Evolutionary conservation across 768 basidiomycete genomes (phyloP), one percentile per base, ranked within the genome.

Genomic region (Hygrophoropsis aurantiaca): DNA sequence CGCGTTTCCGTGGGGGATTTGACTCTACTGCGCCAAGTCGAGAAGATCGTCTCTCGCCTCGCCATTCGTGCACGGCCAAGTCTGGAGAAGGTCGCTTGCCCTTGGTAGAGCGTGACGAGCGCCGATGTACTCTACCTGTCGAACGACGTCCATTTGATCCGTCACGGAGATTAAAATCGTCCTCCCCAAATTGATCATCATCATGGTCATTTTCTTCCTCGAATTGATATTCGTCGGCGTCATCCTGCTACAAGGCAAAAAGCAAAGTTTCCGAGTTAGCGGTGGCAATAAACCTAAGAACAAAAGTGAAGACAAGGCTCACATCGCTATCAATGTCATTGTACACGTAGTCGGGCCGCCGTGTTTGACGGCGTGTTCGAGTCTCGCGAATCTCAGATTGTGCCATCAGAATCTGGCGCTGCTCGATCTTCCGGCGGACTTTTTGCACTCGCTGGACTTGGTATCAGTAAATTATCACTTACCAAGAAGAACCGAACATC

Each of bases 271-370:
- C n/a, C 21, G 42, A 50, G 51, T 64, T 34, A 61, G 54, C 45
- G 49, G 50, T 65, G 50, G 64, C 66, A 47, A 49, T 37, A 16
- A 20, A n/a, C n/a, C 25, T 45, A 47, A 55, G 50, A 42, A 42
- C 36, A 46, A 33, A 18, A 9, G 46, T 44, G 44, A 44, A 38
- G 46, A 53, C 56, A 40, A 50, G 58, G 70, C 80, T 70, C 73
- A 73, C 85, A 67, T 86, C 89, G 55, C 82, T 85, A 47, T 79
- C 81, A 54, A 75, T 75, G 56, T 84, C 78, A 58, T 77, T 74
- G 65, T 91, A 90, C 42, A 87, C 87, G 66, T 93, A 93, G 71
- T 90, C 86, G 39, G 87, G 86, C 52, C 79, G 82, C 35, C 78
- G 78, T 3, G 84, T 82, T 66, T 80, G 78, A 44, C 85, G 76